Base-by-base conservation (phyloP, 2,329 filamentous ascomycete species). In the Alternaria sp. region DNA sequence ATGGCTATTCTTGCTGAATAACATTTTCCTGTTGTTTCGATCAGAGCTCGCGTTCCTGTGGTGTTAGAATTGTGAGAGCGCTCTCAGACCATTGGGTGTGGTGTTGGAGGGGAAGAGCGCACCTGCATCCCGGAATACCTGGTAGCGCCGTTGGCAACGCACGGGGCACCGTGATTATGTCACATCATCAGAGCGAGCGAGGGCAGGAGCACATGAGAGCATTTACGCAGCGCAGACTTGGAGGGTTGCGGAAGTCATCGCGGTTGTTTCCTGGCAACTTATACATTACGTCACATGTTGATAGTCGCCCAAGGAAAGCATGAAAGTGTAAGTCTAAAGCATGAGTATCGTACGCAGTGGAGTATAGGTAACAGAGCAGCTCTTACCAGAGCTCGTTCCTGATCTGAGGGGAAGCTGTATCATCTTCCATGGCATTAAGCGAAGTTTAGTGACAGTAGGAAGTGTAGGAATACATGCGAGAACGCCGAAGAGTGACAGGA, bases 391-490 rank as follows among this genome's bases (percentile, higher is more conserved):
- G 67, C 64, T 65, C 61, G 60, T 66, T 65, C 63, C 54, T 56
- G 54, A 47, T 46, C 58, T 52, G 46, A 52, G 63, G 71, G 43
- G 25, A 58, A 64, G 52, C 56, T 59, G 51, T 40, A 62, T 60
- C 67, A 57, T 64, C 62, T 23, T 60, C 59, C 66, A 62, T 65
- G 59, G 67, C 65, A 49, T 54, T 54, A 71, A 75, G 69, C 68
- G 56, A 73, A 66, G 66, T 71, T 79, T 75, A 79, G 77, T 77
- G 77, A 79, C 70, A 77, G 77, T 78, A 77, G 74, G 72, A 77
- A 76, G 70, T 59, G 64, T 78, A 78, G 67, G 70, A 76, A 74
- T 77, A 77, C 77, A 78, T 74, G 75, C 73, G 70, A 72, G 67
- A 74, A 73, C 63, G 63, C 67, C 67, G 54, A 54, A 66, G 57